Conservation (phyloP, 371 early-diverging fungal species). For the Mucor sp. region DNA sequence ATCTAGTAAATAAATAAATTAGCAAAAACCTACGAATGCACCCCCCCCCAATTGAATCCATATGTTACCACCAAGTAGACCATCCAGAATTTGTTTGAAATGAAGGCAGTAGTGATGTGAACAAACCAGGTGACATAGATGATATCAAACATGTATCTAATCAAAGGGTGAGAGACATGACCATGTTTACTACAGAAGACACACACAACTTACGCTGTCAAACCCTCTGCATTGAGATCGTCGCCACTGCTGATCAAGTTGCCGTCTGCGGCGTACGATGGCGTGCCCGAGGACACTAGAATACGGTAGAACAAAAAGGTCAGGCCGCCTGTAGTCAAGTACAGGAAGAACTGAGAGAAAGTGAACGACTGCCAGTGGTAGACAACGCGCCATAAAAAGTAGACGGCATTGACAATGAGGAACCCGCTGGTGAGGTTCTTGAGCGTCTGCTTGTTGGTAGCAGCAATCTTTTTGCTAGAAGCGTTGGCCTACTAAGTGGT, state of each 20-base stretch:
- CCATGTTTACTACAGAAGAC: not conserved
- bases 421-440: slow-evolving; percentile 62
- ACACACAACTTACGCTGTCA: slow-evolving; percentile 62
- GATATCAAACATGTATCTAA: slow-evolving; percentile 77
- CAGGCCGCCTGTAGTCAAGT: slow-evolving; percentile 51
- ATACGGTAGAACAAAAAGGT: slow-evolving; percentile 55
- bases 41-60: not conserved
- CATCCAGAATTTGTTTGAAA: slow-evolving; percentile 72
- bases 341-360: slow-evolving; percentile 44
- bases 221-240: slow-evolving; percentile 74
- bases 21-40: not conserved
- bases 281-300: slow-evolving; percentile 55
- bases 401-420: slow-evolving; percentile 68
- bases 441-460: slow-evolving; percentile 65
- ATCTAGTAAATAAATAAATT: slow-evolving; percentile 38
- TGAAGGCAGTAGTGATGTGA: slow-evolving; percentile 68
- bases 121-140: slow-evolving; percentile 85
- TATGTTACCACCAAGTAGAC: slow-evolving; percentile 61
- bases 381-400: slow-evolving; percentile 58
- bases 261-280: slow-evolving; percentile 60
- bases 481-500: slow-evolving; percentile 84
- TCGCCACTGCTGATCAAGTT: slow-evolving; percentile 65
- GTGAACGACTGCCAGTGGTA: slow-evolving; percentile 60
- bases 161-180: too few relatives aligned
- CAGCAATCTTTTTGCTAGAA: slow-evolving; percentile 75